phyloP scores from a whole-genome alignment of 2,329 filamentous ascomycete genomes.

The Sarocladium oryzae region DNA sequence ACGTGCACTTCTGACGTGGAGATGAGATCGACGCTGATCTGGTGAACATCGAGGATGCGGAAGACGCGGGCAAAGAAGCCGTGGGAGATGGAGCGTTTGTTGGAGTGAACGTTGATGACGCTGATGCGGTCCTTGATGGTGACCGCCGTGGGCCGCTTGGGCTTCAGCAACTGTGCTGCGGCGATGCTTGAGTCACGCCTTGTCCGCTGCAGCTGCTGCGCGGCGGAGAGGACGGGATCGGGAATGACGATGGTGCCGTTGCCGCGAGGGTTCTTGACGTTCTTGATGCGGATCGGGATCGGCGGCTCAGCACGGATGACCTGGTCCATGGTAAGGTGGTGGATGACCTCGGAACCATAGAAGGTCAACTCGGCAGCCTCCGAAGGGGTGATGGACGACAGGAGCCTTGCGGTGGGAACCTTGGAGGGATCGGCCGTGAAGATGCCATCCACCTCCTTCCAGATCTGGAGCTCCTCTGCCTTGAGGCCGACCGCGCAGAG shows the following conservation, averaged over 20 bases:
- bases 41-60: slow-evolving; percentile 77
- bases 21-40: slow-evolving; percentile 90
- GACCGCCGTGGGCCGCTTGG: slow-evolving; percentile 77
- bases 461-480: slow-evolving; percentile 87
- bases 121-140: slow-evolving; percentile 97
- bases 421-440: slow-evolving; percentile 81
- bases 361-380: slow-evolving; percentile 95
- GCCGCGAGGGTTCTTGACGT: slow-evolving; percentile 79
- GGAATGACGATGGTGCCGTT: slow-evolving; percentile 79
- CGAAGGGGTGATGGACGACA: slow-evolving; percentile 81
- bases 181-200: slow-evolving; percentile 24
- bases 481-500: slow-evolving; percentile 82
- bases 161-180: slow-evolving; percentile 43
- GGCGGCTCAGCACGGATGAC: slow-evolving; percentile 71
- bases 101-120: slow-evolving; percentile 96
- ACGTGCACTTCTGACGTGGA: slow-evolving; percentile 96
- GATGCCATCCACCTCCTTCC: slow-evolving; percentile 98
- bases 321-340: slow-evolving; percentile 98
- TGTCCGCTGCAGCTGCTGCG: slow-evolving; percentile 52
- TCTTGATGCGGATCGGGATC: slow-evolving; percentile 85
- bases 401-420: slow-evolving; percentile 86
- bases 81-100: slow-evolving; percentile 92
- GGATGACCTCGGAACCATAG: slow-evolving; percentile 93
- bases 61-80: slow-evolving; percentile 95
- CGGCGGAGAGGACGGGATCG: slow-evolving; percentile 50